Evolutionary conservation across 2,329 filamentous ascomycete genomes (phyloP), one percentile per base, ranked within the genome.

Genomic region (Talaromyces sp.): DNA sequence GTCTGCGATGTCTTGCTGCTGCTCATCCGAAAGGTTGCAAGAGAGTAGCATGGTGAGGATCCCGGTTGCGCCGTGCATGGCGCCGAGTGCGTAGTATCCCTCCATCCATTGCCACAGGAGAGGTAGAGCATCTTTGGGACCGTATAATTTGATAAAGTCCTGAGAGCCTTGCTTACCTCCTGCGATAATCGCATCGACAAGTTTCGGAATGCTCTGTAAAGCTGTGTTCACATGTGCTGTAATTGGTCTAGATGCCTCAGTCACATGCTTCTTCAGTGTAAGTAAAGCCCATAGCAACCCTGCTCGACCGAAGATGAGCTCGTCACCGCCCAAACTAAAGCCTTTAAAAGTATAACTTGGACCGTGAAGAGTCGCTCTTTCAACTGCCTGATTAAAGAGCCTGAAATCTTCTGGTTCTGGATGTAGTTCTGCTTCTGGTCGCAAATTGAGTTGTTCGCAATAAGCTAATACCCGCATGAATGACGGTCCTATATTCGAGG

Each of bases 21-120:
- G 71, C 3, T 71, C 67, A 43, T 69, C 63, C 7, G 63, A 63
- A 6, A 69, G 65, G 11, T 70, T 69, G 67, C 73, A 79, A 37
- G 76, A 69, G 6, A 80, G 74, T 11, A 80, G 68, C 19, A 75
- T 68, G 9, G 74, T 66, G 3, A 80, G 68, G 31, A 79, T 78
- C 2, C 78, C 78, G 39, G 73, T 77, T 76, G 60, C 43, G 37
- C 65, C 65, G n/a, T 66, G 65, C 11, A 39, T 48, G 35, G 75
- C 72, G 68, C 78, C 78, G 41, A 78, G 69, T 48, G 72, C 72
- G 64, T 76, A 79, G 58, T 74, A 68, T 3, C 68, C 72, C 65
- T 76, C 73, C 70, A 72, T 72, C 74, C 76, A 80, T 14, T 71
- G 67, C 72, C 78, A 80, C 77, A 80, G 80, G 61, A 80, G 65